Percentiles rank a stretch among this genome's conserved stretches.
Conservation (phyloP, 1,284 basidiomycete genomes). For the Ceratobasidium sp. region DNA sequence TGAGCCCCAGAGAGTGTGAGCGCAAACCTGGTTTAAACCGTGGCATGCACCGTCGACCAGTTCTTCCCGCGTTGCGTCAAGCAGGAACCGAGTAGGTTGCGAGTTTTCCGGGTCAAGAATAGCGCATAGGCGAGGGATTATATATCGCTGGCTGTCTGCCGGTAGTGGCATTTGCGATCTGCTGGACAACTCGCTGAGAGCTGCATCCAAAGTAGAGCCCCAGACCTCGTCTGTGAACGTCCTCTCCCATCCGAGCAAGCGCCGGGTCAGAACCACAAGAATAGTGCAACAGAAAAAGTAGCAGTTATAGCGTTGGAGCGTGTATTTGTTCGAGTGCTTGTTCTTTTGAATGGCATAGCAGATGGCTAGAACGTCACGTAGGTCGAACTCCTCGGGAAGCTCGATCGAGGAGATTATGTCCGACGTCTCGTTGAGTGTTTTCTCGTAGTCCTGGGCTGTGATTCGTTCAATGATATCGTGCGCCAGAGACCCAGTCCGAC, state of each 20-base stretch:
- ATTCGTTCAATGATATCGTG: background rate
- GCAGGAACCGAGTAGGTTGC: background rate
- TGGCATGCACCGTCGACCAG: background rate
- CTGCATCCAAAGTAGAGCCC: background rate
- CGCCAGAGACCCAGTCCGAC: background rate
- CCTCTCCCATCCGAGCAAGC: background rate
- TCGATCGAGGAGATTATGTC: background rate
- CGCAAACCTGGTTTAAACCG: background rate
- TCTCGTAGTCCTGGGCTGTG: background rate
- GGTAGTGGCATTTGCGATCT: background rate
- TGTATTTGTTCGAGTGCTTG: background rate
- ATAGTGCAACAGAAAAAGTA: slow-evolving; percentile 13
- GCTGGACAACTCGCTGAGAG: background rate
- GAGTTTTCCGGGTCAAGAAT: background rate
- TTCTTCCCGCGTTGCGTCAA: background rate
- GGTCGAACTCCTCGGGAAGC: background rate
- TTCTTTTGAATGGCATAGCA: slow-evolving; percentile 2
- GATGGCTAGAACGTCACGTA: slow-evolving; percentile 6
- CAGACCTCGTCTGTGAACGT: background rate
- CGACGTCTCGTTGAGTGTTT: background rate
- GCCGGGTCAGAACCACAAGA: background rate
- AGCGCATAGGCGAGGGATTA: background rate
- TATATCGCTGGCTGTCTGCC: background rate
- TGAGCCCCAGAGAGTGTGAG: background rate
- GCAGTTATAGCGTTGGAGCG: slow-evolving; percentile 17